Evolutionary conservation across 768 basidiomycete species (phyloP), one percentile per base, ranked within the genome.

Genomic region (Cyclocybe aegerita): DNA sequence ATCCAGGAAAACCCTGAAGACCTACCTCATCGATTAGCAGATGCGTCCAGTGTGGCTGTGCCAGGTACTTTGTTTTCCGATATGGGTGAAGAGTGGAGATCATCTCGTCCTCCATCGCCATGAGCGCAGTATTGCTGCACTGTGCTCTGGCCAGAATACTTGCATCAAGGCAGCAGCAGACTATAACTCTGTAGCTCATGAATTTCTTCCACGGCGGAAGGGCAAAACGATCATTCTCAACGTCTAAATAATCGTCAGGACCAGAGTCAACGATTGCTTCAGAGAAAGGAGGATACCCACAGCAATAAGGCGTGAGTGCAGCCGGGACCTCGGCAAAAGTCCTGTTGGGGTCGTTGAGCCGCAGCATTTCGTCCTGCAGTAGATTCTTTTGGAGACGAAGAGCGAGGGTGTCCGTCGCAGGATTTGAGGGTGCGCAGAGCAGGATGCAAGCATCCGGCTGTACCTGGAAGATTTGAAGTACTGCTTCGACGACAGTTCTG

Each of bases 21-120:
- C 56, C 41, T 34, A 75, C 77, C 63, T 80, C 78, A 48, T 80
- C 78, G 48, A 80, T 77, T 1, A 80, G 47, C 3, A 80, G 63
- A 64, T 80, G 78, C 1, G 77, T 78, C 76, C 77, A 80, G 58
- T 80, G 78, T 10, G 75, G 76, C 43, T 68, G 63, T 7, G 69
- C 68, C 0, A 62, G 62, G 32, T 64, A 52, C 32, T 64, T 63
- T 14, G 48, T 37, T 6, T 53, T 60, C 9, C 66, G 60, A 57
- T 67, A 63, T 4, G 76, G 75, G 60, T 79, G 76, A 14, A 79
- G 43, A 0, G 67, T 53, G 37, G 55, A 55, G n/a, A 66, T 46
- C 0, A 74, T 48, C 17, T 76, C 69, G 17, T 66, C 62, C 58
- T 80, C 77, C 56, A 79, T 55, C 7, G 54, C 59, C 60, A 71